Evolutionary conservation across 495 filamentous ascomycete species (phyloP), one percentile per base, ranked within the genome.

Genomic region (Neurospora sp.): DNA sequence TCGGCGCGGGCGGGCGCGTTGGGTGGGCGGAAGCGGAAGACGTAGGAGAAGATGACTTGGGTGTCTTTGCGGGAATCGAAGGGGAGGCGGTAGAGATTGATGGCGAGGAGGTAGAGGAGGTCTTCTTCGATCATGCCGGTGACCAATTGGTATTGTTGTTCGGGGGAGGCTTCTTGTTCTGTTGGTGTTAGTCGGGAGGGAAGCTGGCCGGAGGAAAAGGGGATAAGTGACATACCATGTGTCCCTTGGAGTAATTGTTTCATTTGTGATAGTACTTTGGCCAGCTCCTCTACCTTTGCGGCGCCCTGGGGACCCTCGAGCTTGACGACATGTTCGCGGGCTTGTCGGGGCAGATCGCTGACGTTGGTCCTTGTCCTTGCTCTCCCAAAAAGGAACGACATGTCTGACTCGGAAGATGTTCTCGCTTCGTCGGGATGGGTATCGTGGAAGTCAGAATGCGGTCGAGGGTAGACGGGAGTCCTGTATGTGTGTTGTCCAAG

Each of bases 11-110:
- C 75, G 71, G 83, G 77, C 73, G 81, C 87, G 78, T 78, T 85
- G 12, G 91, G 86, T 16, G 88, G 87, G 74, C 91, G 91, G 85
- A 93, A 97, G 40, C 94, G 91, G 79, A 97, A 90, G 70, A 92
- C 89, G 82, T 93, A 92, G 12, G 92, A 95, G 85, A 96, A 92
- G 77, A 97, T 94, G 76, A 92, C 91, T 79, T 97, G 93, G 10
- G 91, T 90, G 78, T 97, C 93, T 83, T 96, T 97, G 77, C 92
- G 89, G 37, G 93, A 91, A 84, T 99, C 96, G 85, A 99, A 99
- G 7, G 95, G 92, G 7, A 98, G 89, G 38, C 90, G 86, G 80
- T 91, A 88, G 69, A 99, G 90, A 78, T 89, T 89, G 66, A 87
- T 86, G 38, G 94, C 91, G 44, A 99, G 90, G 40, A 91, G 84